Percentiles rank a stretch among this genome's conserved stretches.
Conservation (phyloP, 805 yeast species). For the Candida insectalens region DNA sequence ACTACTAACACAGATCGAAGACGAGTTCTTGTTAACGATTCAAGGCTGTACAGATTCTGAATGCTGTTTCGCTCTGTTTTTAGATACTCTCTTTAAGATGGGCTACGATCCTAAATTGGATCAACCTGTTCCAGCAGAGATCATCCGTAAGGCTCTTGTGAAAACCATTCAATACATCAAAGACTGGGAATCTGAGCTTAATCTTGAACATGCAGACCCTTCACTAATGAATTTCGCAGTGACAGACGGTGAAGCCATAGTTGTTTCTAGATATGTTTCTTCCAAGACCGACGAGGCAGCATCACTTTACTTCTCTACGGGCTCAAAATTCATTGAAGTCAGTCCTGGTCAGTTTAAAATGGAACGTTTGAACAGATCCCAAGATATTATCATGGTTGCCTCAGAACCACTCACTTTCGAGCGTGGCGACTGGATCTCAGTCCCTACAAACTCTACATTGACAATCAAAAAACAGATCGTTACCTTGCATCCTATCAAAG, state of each 20-base stretch:
- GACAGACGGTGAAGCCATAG: slow-evolving; percentile 83
- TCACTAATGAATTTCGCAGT: slow-evolving; percentile 88
- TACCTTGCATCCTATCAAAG: slow-evolving; percentile 80
- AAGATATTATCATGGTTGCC: slow-evolving; percentile 89
- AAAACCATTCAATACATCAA: slow-evolving; percentile 68
- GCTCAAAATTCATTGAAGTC: slow-evolving; percentile 82
- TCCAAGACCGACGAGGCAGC: slow-evolving; percentile 94
- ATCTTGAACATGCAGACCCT: slow-evolving; percentile 45
- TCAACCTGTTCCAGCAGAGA: slow-evolving; percentile 31
- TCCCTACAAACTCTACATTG: slow-evolving; percentile 83
- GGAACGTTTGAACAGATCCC: slow-evolving; percentile 90
- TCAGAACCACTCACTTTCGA: slow-evolving; percentile 96
- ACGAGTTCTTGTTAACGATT: slow-evolving; percentile 66
- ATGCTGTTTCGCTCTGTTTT: slow-evolving; percentile 82
- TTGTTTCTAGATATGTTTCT: slow-evolving; percentile 81
- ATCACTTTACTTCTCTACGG: slow-evolving; percentile 87
- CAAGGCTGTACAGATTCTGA: slow-evolving; percentile 97
- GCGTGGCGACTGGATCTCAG: slow-evolving; percentile 95
- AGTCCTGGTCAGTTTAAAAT: slow-evolving; percentile 87
- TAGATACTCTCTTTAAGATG: slow-evolving; percentile 65
- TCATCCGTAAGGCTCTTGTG: slow-evolving; percentile 58
- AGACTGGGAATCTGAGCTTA: slow-evolving; percentile 64
- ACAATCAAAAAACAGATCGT: slow-evolving; percentile 83
- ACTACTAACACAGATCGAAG: slow-evolving; percentile 63
- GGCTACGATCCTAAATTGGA: slow-evolving; percentile 57